Base-by-base conservation (phyloP, 768 basidiomycete genomes). In the Boletus edulis region DNA sequence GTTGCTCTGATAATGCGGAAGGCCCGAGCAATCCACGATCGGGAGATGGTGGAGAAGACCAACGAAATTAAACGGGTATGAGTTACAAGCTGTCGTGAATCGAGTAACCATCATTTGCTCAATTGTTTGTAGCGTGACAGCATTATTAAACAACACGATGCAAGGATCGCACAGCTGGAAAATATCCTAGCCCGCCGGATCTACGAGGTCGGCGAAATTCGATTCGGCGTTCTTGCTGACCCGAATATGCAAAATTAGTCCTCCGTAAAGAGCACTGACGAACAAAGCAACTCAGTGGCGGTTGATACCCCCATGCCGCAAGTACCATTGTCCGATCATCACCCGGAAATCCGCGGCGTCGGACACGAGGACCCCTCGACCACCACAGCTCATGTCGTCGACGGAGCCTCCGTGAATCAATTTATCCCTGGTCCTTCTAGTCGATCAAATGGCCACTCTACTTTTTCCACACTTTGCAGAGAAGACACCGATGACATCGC, bases 21-120 rank as follows among this genome's bases (percentile, higher is more conserved):
- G 45, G 74, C 79, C 15, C 73, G 78, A 48, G 72, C 74, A 12
- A 66, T 78, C 20, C 76, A 83, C 58, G 83, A 83, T 56, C 76
- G 82, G 49, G 78, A 79, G 17, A 69, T 78, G 37, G 75, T 84
- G 31, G 74, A 72, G 24, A 84, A 84, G 63, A 73, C 73, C 49
- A 83, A 85, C 58, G 82, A 85, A 51, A 73, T 86, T 29, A 78
- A 77, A 55, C 73, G 78, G 57, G 83, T 83, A 56, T 41, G 73
- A 67, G 47, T 53, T 38, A 22, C 35, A 34, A 43, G 31, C 13
- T 39, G 48, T 15, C 14, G 45, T 34, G 43, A 58, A 49, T 41
- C 50, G 51, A 50, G 31, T 54, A 45, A 59, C 32, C 18, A 39
- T 49, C 49, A 38, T 53, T 45, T 52, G 7, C 43, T 51, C 45